Percentiles rank a stretch among this genome's conserved stretches.
Evolutionary conservation across 805 yeast species (phyloP).

Genomic region (Starmerella scarabaei): DNA sequence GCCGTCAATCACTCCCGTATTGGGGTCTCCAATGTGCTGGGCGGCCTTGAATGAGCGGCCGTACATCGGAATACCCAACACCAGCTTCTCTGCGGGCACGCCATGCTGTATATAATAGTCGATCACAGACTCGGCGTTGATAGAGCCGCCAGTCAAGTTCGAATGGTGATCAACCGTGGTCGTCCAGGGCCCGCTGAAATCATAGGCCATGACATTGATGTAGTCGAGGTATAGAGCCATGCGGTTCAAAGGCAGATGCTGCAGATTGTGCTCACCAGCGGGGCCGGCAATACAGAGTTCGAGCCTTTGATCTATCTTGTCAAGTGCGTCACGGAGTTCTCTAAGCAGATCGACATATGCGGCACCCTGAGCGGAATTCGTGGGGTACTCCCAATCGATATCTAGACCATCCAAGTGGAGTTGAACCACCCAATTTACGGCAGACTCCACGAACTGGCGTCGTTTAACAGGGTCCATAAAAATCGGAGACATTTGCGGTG

Average conservation of each 20-base stretch:
- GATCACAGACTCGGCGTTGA: slow-evolving; percentile 41
- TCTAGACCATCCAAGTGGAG: slow-evolving; percentile 83
- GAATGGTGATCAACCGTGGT: slow-evolving; percentile 50
- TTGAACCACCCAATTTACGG: slow-evolving; percentile 35
- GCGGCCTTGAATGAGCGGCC: slow-evolving; percentile 46
- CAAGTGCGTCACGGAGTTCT: slow-evolving; percentile 31
- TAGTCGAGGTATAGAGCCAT: slow-evolving; percentile 48
- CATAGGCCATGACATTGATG: slow-evolving; percentile 90
- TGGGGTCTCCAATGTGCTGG: slow-evolving; percentile 33
- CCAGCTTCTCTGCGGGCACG: slow-evolving; percentile 39
- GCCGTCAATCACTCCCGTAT: slow-evolving; percentile 32
- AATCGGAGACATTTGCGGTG: slow-evolving; percentile 37
- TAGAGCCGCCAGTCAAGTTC: slow-evolving; percentile 41
- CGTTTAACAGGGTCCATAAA: slow-evolving; percentile 30
- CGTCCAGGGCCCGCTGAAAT: slow-evolving; percentile 73
- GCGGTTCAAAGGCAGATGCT: slow-evolving; percentile 34
- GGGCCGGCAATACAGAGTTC: slow-evolving; percentile 68
- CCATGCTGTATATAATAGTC: slow-evolving; percentile 33
- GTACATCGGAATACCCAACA: slow-evolving; percentile 80
- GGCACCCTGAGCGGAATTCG: slow-evolving; percentile 33
- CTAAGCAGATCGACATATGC: slow-evolving; percentile 35
- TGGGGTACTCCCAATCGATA: slow-evolving; percentile 90
- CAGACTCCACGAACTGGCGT: slow-evolving; percentile 37
- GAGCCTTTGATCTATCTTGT: slow-evolving; percentile 26
- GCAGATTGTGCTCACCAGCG: slow-evolving; percentile 41